Base-by-base conservation (phyloP, 371 early-diverging fungal species). In the Batrachochytrium dendrobatidis region DNA sequence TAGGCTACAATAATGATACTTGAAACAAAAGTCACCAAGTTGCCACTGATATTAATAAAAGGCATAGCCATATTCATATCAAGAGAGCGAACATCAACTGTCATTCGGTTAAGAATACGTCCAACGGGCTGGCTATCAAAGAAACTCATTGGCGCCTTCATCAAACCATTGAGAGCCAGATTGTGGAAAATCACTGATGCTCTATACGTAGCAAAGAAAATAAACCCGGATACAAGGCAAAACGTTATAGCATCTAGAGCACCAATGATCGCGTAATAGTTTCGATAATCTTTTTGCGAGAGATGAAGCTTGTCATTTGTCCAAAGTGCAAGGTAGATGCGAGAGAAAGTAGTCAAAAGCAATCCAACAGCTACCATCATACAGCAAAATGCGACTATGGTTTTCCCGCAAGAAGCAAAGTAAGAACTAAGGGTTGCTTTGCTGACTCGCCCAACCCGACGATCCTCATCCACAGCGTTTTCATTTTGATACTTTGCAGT, bases 101-200 rank as follows among this genome's bases (percentile, higher is more conserved):
- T 56, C 49, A 76, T 68, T 24, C 72, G 69, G 26, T 34, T 65
- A 34, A 65, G 49, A 53, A 94, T 86, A 35, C 92, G 79, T 3
- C 92, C 93, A 20, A 89, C 52, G 2, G 94, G 94, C 10, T 89
- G 87, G 0, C 83, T 82, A 53, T 92, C 91, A 68, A 88, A 90
- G 64, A 92, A 93, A 0, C 83, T 69, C 55, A 91, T 75, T 15
- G 88, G 89, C 5, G 74, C 68, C 34, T 32, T 10, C 31, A 69
- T 4, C 18, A 72, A 54, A 51, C 82, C 75, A 22, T 74, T 63
- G 31, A 91, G 59, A 10, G 89, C 72, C 15, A 33, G 12, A 18
- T 45, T 4, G 44, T 60, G 60, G 54, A 39, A n/a, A 12, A 39
- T n/a, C 15, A 15, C n/a, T 12, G 15, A 15, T 39, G 39, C 39